Percentiles rank a stretch among this genome's conserved stretches.
These are phyloP conservation scores for Fragaria ananassa DNA, from an alignment of 306 rosid species.

Conservation along the genomic window DNA sequence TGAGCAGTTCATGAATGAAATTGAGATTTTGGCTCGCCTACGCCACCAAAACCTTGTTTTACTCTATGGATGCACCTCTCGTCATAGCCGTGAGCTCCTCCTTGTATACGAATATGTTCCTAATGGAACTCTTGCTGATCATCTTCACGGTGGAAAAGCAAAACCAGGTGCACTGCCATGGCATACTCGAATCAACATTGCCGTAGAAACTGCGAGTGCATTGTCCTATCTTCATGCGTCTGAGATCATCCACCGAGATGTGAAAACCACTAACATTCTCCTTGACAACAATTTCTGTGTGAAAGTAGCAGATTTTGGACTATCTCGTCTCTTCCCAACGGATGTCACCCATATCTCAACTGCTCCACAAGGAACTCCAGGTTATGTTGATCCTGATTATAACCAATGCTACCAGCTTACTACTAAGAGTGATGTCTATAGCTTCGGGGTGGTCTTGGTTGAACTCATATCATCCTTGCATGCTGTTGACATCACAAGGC, in stretches of 20 bases:
- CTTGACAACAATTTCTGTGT: slow-evolving; percentile 56
- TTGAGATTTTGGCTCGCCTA: slow-evolving; percentile 46
- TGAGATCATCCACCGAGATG: slow-evolving; percentile 75
- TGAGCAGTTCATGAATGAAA: slow-evolving; percentile 79
- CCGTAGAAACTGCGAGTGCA: slow-evolving; percentile 74
- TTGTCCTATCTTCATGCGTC: slow-evolving; percentile 70
- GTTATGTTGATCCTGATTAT: slow-evolving; percentile 90
- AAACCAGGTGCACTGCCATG: slow-evolving; percentile 50
- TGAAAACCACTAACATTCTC: slow-evolving; percentile 79
- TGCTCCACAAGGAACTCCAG: slow-evolving; percentile 94
- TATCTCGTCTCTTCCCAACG: slow-evolving; percentile 71
- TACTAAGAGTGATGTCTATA: slow-evolving; percentile 70
- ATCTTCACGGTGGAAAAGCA: slow-evolving; percentile 60
- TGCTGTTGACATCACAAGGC: slow-evolving; percentile 84
- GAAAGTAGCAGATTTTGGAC: slow-evolving; percentile 89
- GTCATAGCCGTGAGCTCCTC: slow-evolving; percentile 71
- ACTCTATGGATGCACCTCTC: slow-evolving; percentile 85
- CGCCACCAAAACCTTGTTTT: slow-evolving; percentile 70
- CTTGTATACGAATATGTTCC: slow-evolving; percentile 79
- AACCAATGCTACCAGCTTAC: slow-evolving; percentile 75
- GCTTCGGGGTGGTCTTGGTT: slow-evolving; percentile 81
- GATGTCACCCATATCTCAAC: slow-evolving; percentile 73
- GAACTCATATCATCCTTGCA: slow-evolving; percentile 82
- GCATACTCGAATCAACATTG: slow-evolving; percentile 62
- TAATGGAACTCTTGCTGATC: slow-evolving; percentile 84